phyloP scores from a whole-genome alignment of 1,284 basidiomycete species.

The Trichosporon asahii region DNA sequence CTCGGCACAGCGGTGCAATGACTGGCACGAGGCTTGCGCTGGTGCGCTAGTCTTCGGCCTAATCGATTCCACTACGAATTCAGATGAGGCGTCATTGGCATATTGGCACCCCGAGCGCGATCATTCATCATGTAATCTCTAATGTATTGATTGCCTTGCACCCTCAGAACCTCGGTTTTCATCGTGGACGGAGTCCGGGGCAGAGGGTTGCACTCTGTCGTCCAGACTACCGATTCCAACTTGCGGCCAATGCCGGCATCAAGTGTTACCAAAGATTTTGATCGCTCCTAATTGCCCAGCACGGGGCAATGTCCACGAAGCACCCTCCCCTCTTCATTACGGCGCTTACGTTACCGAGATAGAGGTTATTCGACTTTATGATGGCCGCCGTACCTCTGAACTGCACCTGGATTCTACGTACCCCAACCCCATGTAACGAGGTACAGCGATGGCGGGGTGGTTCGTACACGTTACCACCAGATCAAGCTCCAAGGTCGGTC shows the following conservation, averaged over 20 bases:
- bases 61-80: neutral
- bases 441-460: neutral
- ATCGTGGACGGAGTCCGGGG: neutral
- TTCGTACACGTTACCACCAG: neutral
- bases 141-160: neutral
- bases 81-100: neutral
- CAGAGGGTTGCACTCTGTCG: neutral
- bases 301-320: neutral
- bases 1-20: neutral
- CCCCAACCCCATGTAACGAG: neutral
- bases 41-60: neutral
- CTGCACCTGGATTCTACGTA: neutral
- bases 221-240: slow-evolving; percentile 7
- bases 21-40: neutral
- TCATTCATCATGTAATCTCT: neutral
- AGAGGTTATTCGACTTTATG: neutral
- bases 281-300: neutral
- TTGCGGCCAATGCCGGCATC: neutral
- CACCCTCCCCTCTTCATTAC: neutral
- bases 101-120: neutral
- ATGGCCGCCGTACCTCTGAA: neutral
- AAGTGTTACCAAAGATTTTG: neutral
- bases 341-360: neutral
- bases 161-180: neutral
- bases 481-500: neutral